Conservation (phyloP, 441 rosid species). For the Euphorbia celastroides region DNA sequence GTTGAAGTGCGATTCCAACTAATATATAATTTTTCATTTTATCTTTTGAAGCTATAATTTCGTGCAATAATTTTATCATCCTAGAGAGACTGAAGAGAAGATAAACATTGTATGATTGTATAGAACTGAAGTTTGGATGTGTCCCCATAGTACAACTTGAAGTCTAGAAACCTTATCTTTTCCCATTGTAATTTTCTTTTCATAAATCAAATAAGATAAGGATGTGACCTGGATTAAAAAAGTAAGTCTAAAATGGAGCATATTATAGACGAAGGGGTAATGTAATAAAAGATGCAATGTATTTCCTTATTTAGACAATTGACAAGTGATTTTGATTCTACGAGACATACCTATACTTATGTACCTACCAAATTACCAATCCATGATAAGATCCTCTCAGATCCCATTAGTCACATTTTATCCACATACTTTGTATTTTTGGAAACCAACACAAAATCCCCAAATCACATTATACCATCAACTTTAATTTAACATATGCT, state of each 20-base stretch:
- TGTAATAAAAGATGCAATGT: neutral
- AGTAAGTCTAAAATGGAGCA: neutral
- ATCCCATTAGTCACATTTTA: slow-evolving; percentile 1
- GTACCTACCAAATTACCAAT: neutral
- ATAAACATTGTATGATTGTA: no score
- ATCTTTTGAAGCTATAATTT: no score
- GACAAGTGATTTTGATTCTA: neutral
- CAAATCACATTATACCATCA: neutral
- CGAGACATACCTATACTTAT: neutral
- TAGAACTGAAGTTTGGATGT: no score
- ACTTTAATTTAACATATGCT: neutral
- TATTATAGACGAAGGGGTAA: no score
- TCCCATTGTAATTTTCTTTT: neutral
- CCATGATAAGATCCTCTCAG: neutral
- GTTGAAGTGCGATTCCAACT: no score
- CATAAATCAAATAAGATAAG: neutral
- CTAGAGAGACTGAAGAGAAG: no score
- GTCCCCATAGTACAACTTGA: no score
- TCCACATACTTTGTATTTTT: neutral
- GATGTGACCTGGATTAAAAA: neutral
- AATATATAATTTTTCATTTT: no score
- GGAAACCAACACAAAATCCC: neutral
- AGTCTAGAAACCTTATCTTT: neutral
- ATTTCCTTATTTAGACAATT: slow-evolving; percentile 6
- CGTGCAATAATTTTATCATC: no score